Evolutionary conservation across 148 eudicot genomes (phyloP), one percentile per base, ranked within the genome.

Genomic region (Linanthus parryae): DNA sequence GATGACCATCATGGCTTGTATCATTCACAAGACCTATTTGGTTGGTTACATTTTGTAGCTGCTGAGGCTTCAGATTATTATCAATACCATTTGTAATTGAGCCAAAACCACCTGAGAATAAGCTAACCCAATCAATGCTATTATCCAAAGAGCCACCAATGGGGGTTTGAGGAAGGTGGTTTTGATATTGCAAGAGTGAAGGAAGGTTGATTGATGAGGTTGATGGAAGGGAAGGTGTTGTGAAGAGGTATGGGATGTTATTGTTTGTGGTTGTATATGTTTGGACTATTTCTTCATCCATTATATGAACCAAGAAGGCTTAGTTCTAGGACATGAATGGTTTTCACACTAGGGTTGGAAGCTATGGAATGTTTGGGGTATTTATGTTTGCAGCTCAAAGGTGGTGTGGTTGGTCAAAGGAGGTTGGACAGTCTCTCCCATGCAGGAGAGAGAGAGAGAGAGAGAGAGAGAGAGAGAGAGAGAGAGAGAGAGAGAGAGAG

Each of bases 71-170:
- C 27, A 34, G 35, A 48, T 12, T 33, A 46, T 28, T 48, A 17
- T 14, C 25, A 28, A 48, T 49, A 28, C 43, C 64, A 44, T 46
- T 61, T 12, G 45, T 26, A 24, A 12, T 35, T 20, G 48, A 42
- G 8, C 23, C 33, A 14, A 59, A 34, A 22, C 26, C 53, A 28
- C 36, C 52, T 4, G 61, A 57, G 23, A 85, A 63, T 30, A 81
- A 68, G 57, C 69, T 73, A 17, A 58, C 66, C 94, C 94, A 85
- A 43, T 83, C 92, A 20, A 83, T 66, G 63, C n/a, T n/a, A 49
- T 49, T 49, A 29, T 29, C 54, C 24, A 29, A 30, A 17, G n/a
- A n/a, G n/a, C n/a, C n/a, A n/a, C n/a, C n/a, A n/a, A n/a, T n/a
- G n/a, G n/a, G n/a, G n/a, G n/a, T n/a, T n/a, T n/a, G n/a, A n/a